Conservation (phyloP, 768 basidiomycete species). For the Boletus eberwhitei region DNA sequence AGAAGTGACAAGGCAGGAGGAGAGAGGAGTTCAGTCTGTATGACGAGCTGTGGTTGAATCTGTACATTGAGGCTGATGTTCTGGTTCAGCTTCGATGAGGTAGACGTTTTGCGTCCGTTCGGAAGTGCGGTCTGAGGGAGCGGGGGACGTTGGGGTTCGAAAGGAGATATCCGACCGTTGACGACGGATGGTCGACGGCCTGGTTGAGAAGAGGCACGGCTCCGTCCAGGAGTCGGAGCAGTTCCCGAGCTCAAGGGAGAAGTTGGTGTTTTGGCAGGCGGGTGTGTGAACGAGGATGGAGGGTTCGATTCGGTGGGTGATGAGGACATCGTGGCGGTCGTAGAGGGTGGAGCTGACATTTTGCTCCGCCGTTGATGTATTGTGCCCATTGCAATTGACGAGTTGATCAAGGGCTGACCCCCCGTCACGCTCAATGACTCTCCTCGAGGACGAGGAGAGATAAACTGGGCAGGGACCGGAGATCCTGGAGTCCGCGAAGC, state of each 20-base stretch:
- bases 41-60: constrained; percentile 45
- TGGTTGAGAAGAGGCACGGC: constrained; percentile 74
- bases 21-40: constrained; percentile 51
- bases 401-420: constrained; percentile 49
- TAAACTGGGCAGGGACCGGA: constrained; percentile 37
- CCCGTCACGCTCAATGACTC: constrained; percentile 41
- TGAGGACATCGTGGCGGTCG: constrained; percentile 18
- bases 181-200: constrained; percentile 62
- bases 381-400: constrained; percentile 58
- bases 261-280: constrained; percentile 28
- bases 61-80: constrained; percentile 41
- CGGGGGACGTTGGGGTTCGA: constrained; percentile 49
- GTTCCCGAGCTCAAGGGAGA: constrained; percentile 41
- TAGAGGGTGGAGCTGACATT: constrained; percentile 55
- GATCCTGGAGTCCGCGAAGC: constrained; percentile 47
- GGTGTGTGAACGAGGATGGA: constrained; percentile 35
- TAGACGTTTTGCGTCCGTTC: constrained; percentile 56
- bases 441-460: constrained; percentile 53
- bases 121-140: constrained; percentile 43
- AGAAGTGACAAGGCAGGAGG: constrained; percentile 38
- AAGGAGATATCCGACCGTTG: constrained; percentile 50
- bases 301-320: constrained; percentile 39
- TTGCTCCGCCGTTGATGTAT: constrained; percentile 69
- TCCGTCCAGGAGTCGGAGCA: constrained; percentile 43
- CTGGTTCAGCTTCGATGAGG: constrained; percentile 57